phyloP scores from a whole-genome alignment of 805 yeast species.

The Candida piceae region DNA sequence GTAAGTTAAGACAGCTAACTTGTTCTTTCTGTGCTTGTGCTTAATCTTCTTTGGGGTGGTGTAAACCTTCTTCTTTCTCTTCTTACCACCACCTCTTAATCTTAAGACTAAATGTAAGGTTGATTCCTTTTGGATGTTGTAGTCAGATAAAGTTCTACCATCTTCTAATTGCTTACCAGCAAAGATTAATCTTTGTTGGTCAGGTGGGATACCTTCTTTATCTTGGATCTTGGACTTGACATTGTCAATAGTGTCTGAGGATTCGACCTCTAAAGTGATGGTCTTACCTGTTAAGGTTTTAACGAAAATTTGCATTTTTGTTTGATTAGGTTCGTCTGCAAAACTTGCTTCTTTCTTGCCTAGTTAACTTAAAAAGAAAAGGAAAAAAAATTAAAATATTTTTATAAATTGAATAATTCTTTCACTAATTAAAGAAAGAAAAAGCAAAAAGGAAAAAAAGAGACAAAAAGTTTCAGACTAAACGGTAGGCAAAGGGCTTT shows the following conservation, averaged over 20 bases:
- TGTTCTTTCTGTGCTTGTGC: conserved; percentile 99
- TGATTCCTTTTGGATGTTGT: conserved; percentile 99
- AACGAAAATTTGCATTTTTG: conserved; percentile 65
- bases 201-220: conserved; percentile 99
- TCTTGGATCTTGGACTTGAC: conserved; percentile 98
- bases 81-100: conserved; percentile 98
- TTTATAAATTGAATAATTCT: no score
- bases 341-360: conserved; percentile 37
- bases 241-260: conserved; percentile 97
- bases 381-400: no score
- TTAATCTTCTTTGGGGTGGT: conserved; percentile 99
- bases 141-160: conserved; percentile 97
- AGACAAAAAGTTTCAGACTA: neutral
- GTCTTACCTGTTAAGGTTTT: conserved; percentile 88
- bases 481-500: neutral
- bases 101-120: conserved; percentile 93
- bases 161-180: conserved; percentile 99
- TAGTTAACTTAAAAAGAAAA: conserved; percentile 5
- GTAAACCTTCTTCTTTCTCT: conserved; percentile 99
- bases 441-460: neutral
- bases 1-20: conserved; percentile 98
- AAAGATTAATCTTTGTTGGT: conserved; percentile 98
- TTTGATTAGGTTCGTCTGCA: conserved; percentile 30
- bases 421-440: no score
- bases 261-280: conserved; percentile 98